phyloP scores from a whole-genome alignment of 2,329 filamentous ascomycete species.

The Tolypocladium paradoxum region DNA sequence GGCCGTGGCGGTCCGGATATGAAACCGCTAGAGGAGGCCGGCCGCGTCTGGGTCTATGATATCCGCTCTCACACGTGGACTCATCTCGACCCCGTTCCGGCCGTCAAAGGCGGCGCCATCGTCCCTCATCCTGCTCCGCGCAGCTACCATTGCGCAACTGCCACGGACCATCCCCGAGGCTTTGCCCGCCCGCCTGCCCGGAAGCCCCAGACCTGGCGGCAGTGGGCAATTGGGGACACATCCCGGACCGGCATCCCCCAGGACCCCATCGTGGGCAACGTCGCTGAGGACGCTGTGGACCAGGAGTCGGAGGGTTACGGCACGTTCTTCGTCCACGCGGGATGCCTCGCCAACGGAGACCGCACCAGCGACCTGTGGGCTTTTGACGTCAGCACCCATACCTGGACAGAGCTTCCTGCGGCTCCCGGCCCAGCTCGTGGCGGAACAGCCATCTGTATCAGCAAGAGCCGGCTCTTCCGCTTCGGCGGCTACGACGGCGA shows the following conservation, averaged over 20 bases:
- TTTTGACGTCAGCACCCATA: conserved; percentile 53
- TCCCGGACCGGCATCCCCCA: conserved; percentile 47
- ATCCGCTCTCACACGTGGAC: conserved; percentile 54
- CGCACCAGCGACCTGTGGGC: conserved; percentile 64
- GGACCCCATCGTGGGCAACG: conserved; percentile 44
- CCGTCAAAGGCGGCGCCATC: conserved; percentile 28
- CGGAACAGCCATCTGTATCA: conserved; percentile 56
- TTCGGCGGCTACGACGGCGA: conserved; percentile 73
- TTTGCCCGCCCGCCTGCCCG: conserved; percentile 26
- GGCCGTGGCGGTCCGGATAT: conserved; percentile 62
- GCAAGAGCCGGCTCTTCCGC: conserved; percentile 56
- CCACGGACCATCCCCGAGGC: conserved; percentile 45
- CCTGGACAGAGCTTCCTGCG: conserved; percentile 57
- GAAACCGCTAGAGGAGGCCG: conserved; percentile 61
- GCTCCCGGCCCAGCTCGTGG: conserved; percentile 58
- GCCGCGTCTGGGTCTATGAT: conserved; percentile 68
- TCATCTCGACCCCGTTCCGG: conserved; percentile 45
- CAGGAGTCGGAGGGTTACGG: conserved; percentile 52
- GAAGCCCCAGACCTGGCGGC: conserved; percentile 36
- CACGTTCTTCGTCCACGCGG: conserved; percentile 67
- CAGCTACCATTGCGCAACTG: conserved; percentile 57
- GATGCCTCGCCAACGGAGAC: conserved; percentile 53
- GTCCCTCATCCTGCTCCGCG: conserved; percentile 47
- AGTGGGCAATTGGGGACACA: conserved; percentile 45
- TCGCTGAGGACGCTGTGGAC: conserved; percentile 47